Percentiles rank a stretch among this genome's conserved stretches.
Evolutionary conservation across 2,329 filamentous ascomycete genomes (phyloP).

Genomic region (Mycosphaerella sp.): DNA sequence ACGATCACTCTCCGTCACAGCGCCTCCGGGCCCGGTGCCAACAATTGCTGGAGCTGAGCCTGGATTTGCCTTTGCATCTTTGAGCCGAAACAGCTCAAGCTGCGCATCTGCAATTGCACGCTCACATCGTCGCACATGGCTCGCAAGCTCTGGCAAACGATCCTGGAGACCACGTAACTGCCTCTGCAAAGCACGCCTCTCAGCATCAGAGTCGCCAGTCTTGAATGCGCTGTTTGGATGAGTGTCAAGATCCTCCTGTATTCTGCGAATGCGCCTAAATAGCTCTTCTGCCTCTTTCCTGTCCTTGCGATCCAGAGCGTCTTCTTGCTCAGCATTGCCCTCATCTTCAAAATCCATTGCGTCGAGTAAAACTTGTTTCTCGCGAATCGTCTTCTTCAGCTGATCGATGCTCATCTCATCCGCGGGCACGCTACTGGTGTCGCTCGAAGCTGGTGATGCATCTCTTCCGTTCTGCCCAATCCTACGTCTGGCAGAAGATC

Average conservation of each 20-base stretch:
- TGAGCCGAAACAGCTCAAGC: conserved; percentile 86
- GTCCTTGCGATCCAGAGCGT: conserved; percentile 82
- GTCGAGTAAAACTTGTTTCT: conserved; percentile 90
- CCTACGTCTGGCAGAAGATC: conserved; percentile 85
- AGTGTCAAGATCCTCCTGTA: conserved; percentile 90
- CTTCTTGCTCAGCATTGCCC: conserved; percentile 81
- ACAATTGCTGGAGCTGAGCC: conserved; percentile 73
- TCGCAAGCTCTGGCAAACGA: conserved; percentile 84
- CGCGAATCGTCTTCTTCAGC: conserved; percentile 82
- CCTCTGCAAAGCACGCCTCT: conserved; percentile 76
- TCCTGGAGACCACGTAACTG: conserved; percentile 86
- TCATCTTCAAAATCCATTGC: conserved; percentile 96
- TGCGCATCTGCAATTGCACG: conserved; percentile 87
- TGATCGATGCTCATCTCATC: conserved; percentile 85
- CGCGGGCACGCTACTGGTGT: conserved; percentile 54
- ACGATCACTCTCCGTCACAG: conserved; percentile 86
- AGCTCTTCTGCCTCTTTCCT: conserved; percentile 88
- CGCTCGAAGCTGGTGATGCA: conserved; percentile 67
- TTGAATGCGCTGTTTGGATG: conserved; percentile 72
- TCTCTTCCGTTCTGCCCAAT: conserved; percentile 62
- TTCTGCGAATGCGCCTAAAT: conserved; percentile 80
- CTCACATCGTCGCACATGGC: conserved; percentile 83
- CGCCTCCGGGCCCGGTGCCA: conserved; percentile 85
- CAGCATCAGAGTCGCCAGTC: conserved; percentile 76
- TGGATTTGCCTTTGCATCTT: conserved; percentile 87